Evolutionary conservation across 2,329 filamentous ascomycete species (phyloP), one percentile per base, ranked within the genome.

Genomic region (Teratosphaeriaceae sp.): DNA sequence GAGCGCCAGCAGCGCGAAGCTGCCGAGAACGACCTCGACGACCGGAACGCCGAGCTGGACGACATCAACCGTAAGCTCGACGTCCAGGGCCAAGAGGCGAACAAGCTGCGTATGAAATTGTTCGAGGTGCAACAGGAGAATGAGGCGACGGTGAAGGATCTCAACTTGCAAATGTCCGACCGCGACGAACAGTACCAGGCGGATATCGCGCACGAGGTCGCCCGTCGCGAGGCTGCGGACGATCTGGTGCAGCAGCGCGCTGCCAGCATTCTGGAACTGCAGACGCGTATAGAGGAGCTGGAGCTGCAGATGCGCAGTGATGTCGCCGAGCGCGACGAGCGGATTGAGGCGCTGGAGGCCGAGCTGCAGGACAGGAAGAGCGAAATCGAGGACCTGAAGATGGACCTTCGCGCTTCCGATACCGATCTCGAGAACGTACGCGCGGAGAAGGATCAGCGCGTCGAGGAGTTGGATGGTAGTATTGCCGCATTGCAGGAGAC

Each of bases 91-190:
- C 56, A 65, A 13, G 62, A 70, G 46, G 68, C 68, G n/a, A 72
- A 73, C 23, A 63, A 70, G 49, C 62, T 73, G 20, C 68, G 70
- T 3, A 63, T 66, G 42, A 73, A 72, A 54, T 54, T 73, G 5
- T 72, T 69, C 52, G 59, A 68, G 38, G 56, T 67, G 2, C 70
- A 73, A 54, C 61, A 68, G 46, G 57, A 66, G 36, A 65, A 68
- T 49, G 61, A 66, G 31, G 43, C 55, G 20, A 47, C 60, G n/a
- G 56, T 72, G 31, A 56, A 59, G 35, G 53, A 65, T 15, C 54
- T 72, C 5, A 53, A 69, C 48, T 52, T 59, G 13, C 52, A 56
- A 1, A 59, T 62, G 5, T 53, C 64, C 11, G 65, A 66, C 26
- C 65, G 63, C 15, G 66, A 69, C 24, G 57, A 61, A 20, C 58